Conservation (phyloP, 164 flowering plant species). For the Santalum album region DNA sequence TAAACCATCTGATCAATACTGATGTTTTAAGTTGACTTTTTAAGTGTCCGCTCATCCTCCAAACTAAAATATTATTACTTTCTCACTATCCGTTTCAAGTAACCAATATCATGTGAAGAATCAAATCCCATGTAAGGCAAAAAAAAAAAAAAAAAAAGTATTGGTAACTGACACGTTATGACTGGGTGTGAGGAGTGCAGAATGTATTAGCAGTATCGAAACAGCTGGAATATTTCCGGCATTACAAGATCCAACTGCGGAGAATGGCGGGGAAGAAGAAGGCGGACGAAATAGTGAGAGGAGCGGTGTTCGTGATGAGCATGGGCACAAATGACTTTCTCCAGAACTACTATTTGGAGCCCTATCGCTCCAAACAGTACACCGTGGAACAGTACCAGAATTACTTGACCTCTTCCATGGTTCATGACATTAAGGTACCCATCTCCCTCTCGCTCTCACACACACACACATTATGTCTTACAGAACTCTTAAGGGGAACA, state of each 20-base stretch:
- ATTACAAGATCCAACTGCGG: slow-evolving; percentile 40
- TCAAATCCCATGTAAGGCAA: no score
- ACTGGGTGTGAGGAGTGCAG: slow-evolving; percentile 15
- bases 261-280: slow-evolving; percentile 27
- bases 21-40: no score
- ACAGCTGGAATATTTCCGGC: slow-evolving; percentile 46
- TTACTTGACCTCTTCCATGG: slow-evolving; percentile 34
- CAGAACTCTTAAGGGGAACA: background rate
- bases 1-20: no score
- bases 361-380: slow-evolving; percentile 34
- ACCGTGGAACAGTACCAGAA: slow-evolving; percentile 30
- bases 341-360: slow-evolving; percentile 51
- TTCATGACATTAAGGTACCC: slow-evolving; percentile 32
- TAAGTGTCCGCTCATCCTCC: no score
- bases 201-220: slow-evolving; percentile 37
- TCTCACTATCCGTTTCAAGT: no score
- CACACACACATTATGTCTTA: background rate
- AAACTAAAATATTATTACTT: no score
- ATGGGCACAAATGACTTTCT: slow-evolving; percentile 72
- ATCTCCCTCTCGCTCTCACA: background rate
- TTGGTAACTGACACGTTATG: background rate
- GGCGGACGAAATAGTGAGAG: slow-evolving; percentile 23
- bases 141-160: no score
- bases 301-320: slow-evolving; percentile 37
- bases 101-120: no score